A percentile compares a stretch with the other conserved stretches of the same genome.
Evolutionary conservation across 441 rosid species (phyloP).

Genomic region (Brassica hybrid): DNA sequence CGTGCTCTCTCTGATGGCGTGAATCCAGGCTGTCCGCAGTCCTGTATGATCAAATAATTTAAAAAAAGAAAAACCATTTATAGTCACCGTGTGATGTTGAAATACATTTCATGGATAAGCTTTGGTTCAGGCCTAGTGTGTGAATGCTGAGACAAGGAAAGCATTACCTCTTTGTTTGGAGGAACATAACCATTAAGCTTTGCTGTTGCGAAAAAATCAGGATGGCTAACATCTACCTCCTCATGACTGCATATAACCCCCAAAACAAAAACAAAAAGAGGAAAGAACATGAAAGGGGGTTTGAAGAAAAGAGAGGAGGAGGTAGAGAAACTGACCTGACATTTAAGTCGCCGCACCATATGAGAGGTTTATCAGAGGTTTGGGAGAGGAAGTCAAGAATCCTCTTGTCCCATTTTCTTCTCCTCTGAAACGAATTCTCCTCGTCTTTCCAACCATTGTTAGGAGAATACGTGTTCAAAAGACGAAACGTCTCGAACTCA

Average conservation of each 20-base stretch:
- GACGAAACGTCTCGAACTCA: slow-evolving; percentile 76
- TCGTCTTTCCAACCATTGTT: slow-evolving; percentile 99
- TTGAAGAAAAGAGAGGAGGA: background rate
- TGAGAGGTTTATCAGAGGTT: slow-evolving; percentile 82
- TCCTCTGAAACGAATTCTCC: slow-evolving; percentile 86
- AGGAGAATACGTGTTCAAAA: slow-evolving; percentile 89
- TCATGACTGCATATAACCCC: slow-evolving; percentile 65
- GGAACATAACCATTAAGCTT: slow-evolving; percentile 93
- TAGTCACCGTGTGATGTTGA: background rate
- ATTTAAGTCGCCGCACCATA: slow-evolving; percentile 98
- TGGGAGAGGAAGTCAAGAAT: slow-evolving; percentile 71
- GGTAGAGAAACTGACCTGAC: slow-evolving; percentile 58
- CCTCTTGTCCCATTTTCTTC: slow-evolving; percentile 98
- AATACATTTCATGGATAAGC: slow-evolving; percentile 15
- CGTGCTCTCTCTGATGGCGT: slow-evolving; percentile 93
- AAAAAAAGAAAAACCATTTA: background rate
- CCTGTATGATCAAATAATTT: slow-evolving; percentile 51
- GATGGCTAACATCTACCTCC: slow-evolving; percentile 94
- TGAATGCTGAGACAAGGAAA: slow-evolving; percentile 6
- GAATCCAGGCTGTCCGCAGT: slow-evolving; percentile 96
- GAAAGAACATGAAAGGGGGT: slow-evolving; percentile 5
- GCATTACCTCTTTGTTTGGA: slow-evolving; percentile 82
- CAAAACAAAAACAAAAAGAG: background rate
- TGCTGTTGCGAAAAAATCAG: slow-evolving; percentile 86
- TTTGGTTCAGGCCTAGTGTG: background rate